Percentiles rank a stretch among this genome's conserved stretches.
These are phyloP conservation scores for Calcarisporium arbuscula DNA, from an alignment of 2,329 filamentous ascomycete genomes.

Conservation along the genomic window DNA sequence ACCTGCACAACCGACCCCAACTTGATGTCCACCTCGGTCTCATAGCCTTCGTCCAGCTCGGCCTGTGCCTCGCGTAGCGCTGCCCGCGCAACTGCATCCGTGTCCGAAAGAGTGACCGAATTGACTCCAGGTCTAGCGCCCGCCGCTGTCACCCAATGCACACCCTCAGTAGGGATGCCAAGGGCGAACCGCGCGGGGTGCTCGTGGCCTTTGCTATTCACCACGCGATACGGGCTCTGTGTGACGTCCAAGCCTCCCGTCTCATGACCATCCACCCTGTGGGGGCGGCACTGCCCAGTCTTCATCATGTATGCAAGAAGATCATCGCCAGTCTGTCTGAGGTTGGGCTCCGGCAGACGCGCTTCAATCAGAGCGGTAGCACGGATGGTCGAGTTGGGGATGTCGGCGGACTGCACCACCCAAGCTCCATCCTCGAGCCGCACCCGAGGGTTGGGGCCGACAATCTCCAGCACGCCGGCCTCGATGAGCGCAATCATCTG, in stretches of 20 bases:
- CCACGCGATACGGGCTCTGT: conserved; percentile 1
- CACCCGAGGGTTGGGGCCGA: conserved; percentile 4
- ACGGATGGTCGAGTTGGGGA: background rate
- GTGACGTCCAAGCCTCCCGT: conserved; percentile 6
- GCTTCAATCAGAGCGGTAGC: conserved; percentile 7
- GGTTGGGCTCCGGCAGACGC: conserved; percentile 2
- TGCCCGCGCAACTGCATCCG: conserved; percentile 6
- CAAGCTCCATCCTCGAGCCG: conserved; percentile 1
- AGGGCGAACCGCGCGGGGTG: conserved; percentile 6
- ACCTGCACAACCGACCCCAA: no score
- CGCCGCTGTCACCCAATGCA: conserved; percentile 8
- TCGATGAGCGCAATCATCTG: conserved; percentile 7
- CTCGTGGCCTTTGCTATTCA: conserved; percentile 1
- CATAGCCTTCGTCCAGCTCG: background rate
- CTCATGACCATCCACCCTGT: conserved; percentile 6
- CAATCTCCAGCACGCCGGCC: conserved; percentile 3
- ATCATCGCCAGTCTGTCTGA: conserved; percentile 3
- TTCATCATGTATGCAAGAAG: conserved; percentile 3
- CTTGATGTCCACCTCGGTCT: no score
- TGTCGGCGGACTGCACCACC: conserved; percentile 3
- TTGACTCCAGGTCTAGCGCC: conserved; percentile 6
- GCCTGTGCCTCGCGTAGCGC: conserved; percentile 1
- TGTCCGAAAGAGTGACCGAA: conserved; percentile 6
- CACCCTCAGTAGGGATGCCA: conserved; percentile 6
- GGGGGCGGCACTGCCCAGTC: conserved; percentile 6